Evolutionary conservation across 768 basidiomycete genomes (phyloP).

Genomic region (Leccinum disarticulatum): DNA sequence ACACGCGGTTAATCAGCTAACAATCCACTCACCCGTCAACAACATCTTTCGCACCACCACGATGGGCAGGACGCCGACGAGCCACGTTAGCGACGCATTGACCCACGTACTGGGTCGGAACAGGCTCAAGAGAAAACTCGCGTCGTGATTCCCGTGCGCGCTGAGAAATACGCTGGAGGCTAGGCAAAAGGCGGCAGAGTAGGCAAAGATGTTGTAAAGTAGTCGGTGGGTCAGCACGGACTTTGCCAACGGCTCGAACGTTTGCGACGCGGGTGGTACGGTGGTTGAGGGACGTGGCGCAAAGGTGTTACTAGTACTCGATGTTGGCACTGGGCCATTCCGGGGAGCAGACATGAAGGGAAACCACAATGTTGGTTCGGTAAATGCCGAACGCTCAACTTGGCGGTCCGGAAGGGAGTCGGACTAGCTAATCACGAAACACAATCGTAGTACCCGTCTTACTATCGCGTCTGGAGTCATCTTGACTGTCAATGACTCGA

Average conservation of each 20-base stretch:
- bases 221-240: constrained; percentile 61
- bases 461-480: too few species aligned
- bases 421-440: too few species aligned
- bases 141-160: constrained; percentile 16
- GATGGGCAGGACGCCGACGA: constrained; percentile 53
- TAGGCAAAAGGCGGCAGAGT: constrained; percentile 51
- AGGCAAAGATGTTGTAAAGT: constrained; percentile 50
- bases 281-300: constrained; percentile 49
- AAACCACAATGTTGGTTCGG: neutral
- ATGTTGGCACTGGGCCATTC: neutral
- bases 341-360: constrained; percentile 6
- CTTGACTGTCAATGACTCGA: too few species aligned
- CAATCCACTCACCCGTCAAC: constrained; percentile 52
- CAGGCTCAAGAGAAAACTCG: constrained; percentile 33
- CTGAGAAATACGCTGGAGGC: constrained; percentile 37
- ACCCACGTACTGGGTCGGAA: constrained; percentile 46
- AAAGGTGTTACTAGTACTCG: constrained; percentile 21
- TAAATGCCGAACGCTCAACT: neutral
- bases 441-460: too few species aligned
- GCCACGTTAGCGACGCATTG: constrained; percentile 47
- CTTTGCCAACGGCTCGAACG: constrained; percentile 68
- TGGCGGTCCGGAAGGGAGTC: too few species aligned
- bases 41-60: constrained; percentile 57
- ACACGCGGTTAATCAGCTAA: neutral
- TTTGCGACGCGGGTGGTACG: constrained; percentile 55